A percentile compares a stretch with the other conserved stretches of the same genome.
Evolutionary conservation across 805 yeast genomes (phyloP).

Genomic region (Scheffersomyces spartinae): DNA sequence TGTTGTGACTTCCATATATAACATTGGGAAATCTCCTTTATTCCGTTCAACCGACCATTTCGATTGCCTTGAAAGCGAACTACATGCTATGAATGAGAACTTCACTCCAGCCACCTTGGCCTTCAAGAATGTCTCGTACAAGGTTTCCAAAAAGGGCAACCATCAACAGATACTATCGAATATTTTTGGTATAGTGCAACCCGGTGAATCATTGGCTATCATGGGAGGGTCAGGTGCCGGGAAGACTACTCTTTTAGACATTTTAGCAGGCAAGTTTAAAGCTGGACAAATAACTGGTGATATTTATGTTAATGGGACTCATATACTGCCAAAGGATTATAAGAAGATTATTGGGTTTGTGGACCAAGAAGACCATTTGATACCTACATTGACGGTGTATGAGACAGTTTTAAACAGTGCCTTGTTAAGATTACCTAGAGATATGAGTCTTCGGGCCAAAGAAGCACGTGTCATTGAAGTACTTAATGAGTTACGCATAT

Average conservation of each 20-base stretch:
- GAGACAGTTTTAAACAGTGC: constrained; percentile 95
- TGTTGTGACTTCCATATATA: constrained; percentile 31
- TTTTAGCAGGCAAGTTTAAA: constrained; percentile 80
- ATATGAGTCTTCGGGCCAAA: constrained; percentile 66
- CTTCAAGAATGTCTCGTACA: constrained; percentile 62
- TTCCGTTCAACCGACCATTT: constrained; percentile 32
- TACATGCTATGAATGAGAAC: constrained; percentile 35
- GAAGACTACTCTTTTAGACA: constrained; percentile 86
- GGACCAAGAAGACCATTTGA: constrained; percentile 84
- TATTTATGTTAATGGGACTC: constrained; percentile 66
- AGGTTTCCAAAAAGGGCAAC: constrained; percentile 30
- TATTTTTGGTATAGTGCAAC: constrained; percentile 67
- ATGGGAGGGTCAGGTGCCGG: constrained; percentile 99
- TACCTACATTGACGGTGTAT: constrained; percentile 90
- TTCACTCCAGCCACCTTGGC: constrained; percentile 63
- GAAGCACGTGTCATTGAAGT: constrained; percentile 75
- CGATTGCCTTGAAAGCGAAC: constrained; percentile 16
- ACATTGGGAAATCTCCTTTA: constrained; percentile 50
- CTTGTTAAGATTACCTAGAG: constrained; percentile 68
- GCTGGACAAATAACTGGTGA: constrained; percentile 60
- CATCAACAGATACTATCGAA: constrained; percentile 44
- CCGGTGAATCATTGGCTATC: constrained; percentile 86
- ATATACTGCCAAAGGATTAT: constrained; percentile 31
- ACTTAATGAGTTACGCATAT: constrained; percentile 71
- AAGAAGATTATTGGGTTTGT: constrained; percentile 80